Conservation (phyloP, 2,329 filamentous ascomycete species). For the Acephala macrosclerotiorum region DNA sequence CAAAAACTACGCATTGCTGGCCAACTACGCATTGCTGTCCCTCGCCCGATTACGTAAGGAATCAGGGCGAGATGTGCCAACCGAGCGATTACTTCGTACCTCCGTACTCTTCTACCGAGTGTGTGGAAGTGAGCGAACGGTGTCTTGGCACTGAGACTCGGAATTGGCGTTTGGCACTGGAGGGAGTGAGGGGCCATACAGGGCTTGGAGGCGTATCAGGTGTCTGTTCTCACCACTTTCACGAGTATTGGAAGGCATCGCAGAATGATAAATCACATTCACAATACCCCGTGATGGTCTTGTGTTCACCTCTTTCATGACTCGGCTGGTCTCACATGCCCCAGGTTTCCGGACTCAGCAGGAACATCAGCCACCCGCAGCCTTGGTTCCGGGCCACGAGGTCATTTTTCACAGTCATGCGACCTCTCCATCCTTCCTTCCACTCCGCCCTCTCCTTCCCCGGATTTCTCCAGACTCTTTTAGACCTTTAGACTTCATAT, state of each 20-base stretch:
- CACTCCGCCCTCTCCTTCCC: conserved; percentile 2
- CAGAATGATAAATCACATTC: not conserved
- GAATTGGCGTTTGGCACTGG: not conserved
- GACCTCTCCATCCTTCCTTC: conserved; percentile 11
- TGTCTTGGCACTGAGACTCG: not conserved
- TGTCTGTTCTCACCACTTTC: not conserved
- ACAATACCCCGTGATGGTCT: not conserved
- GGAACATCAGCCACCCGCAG: not conserved
- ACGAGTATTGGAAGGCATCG: not conserved
- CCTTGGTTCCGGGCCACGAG: not conserved
- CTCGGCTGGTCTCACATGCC: not conserved
- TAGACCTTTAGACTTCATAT: conserved; percentile 16
- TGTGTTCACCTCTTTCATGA: not conserved
- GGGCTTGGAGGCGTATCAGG: not conserved
- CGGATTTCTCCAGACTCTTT: conserved; percentile 2
- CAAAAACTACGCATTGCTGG: too few relatives aligned
- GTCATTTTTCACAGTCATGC: conserved; percentile 8
- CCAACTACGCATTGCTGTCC: not conserved
- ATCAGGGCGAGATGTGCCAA: too few relatives aligned
- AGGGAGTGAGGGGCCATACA: not conserved
- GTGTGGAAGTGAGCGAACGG: not conserved
- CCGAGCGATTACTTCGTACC: too few relatives aligned
- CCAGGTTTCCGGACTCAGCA: conserved; percentile 9
- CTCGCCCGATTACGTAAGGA: too few relatives aligned
- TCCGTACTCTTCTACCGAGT: not conserved